Percentiles rank a stretch among this genome's conserved stretches.
Conservation (phyloP, 2,329 filamentous ascomycete species). For the Orbilia brochopaga region DNA sequence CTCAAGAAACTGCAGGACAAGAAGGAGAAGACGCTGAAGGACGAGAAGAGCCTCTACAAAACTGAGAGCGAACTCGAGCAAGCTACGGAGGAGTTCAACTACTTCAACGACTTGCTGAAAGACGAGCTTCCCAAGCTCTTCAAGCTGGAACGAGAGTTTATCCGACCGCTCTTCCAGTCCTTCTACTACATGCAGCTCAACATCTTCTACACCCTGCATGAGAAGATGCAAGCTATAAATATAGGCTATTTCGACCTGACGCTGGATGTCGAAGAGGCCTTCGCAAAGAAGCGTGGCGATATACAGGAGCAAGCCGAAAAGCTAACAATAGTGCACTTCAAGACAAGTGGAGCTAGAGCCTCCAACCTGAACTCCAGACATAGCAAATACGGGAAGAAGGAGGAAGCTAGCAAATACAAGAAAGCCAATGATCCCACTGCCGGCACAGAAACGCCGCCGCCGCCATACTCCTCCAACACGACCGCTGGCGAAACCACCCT, state of each 20-base stretch:
- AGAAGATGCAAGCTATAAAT: conserved; percentile 95
- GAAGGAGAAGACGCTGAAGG: conserved; percentile 93
- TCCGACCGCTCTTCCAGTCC: conserved; percentile 93
- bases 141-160: conserved; percentile 87
- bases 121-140: conserved; percentile 94
- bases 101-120: conserved; percentile 97
- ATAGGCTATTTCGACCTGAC: conserved; percentile 97
- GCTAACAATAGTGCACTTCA: conserved; percentile 86
- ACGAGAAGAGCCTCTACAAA: conserved; percentile 96
- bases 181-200: conserved; percentile 99
- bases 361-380: conserved; percentile 56
- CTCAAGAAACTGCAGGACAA: conserved; percentile 97
- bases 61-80: conserved; percentile 89
- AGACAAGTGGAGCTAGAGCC: conserved; percentile 75
- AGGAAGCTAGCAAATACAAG: conserved; percentile 55
- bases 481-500: conserved; percentile 56
- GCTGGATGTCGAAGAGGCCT: conserved; percentile 88
- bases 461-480: conserved; percentile 69
- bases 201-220: conserved; percentile 97
- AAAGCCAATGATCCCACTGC: conserved; percentile 57
- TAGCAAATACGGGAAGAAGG: conserved; percentile 62
- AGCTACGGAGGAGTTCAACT: conserved; percentile 94
- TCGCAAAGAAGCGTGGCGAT: conserved; percentile 84
- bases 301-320: conserved; percentile 84
- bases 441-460: conserved; percentile 68